phyloP scores from a whole-genome alignment of 2,329 filamentous ascomycete genomes.

The Davidsoniella neocaledoniae region DNA sequence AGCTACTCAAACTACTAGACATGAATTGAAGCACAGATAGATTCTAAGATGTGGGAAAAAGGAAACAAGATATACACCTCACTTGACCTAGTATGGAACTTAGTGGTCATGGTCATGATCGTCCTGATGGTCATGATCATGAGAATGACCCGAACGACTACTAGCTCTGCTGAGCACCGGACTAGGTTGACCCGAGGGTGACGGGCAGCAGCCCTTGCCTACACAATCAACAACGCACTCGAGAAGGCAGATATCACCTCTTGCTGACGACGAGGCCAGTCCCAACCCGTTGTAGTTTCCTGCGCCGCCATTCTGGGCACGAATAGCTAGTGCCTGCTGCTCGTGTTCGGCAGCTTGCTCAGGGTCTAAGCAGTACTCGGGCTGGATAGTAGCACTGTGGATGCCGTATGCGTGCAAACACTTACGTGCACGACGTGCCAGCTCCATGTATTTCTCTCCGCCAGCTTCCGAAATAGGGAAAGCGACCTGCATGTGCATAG shows the following conservation, averaged over 20 bases:
- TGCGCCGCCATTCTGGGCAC: conserved; percentile 21
- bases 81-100: not conserved
- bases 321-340: conserved; percentile 21
- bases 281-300: conserved; percentile 16
- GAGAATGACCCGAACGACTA: conserved; percentile 5
- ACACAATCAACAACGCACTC: conserved; percentile 34
- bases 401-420: conserved; percentile 94
- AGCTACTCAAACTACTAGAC: too few species aligned
- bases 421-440: conserved; percentile 64
- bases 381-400: conserved; percentile 93
- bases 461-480: conserved; percentile 77
- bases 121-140: conserved; percentile 7
- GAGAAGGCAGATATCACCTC: conserved; percentile 28
- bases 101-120: conserved; percentile 8
- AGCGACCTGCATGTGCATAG: conserved; percentile 79
- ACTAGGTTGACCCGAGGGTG: conserved; percentile 6
- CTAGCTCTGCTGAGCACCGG: conserved; percentile 8
- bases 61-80: not conserved
- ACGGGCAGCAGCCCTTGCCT: conserved; percentile 28
- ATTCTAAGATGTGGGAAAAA: not conserved
- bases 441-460: conserved; percentile 70
- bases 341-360: conserved; percentile 25
- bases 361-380: conserved; percentile 55
- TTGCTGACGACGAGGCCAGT: conserved; percentile 19
- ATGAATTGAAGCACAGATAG: too few species aligned